phyloP scores from a whole-genome alignment of 768 basidiomycete species.

The Lentinus brumalis region DNA sequence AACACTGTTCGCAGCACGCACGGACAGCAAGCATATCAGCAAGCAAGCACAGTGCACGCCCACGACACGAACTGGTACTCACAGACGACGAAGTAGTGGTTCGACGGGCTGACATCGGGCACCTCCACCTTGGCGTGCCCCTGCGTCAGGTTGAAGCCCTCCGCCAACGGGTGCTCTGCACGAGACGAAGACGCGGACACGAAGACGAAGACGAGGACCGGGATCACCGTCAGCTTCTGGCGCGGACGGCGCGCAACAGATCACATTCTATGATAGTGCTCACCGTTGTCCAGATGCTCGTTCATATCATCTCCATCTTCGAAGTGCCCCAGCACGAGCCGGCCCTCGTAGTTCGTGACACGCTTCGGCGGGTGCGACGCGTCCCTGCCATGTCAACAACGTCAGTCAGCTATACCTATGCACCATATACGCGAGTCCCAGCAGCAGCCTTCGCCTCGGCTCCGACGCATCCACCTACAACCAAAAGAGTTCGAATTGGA shows the following conservation, averaged over 20 bases:
- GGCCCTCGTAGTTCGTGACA: constrained; percentile 47
- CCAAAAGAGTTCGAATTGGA: too few species aligned
- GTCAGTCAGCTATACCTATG: too few species aligned
- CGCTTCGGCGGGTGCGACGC: constrained; percentile 33
- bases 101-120: constrained; percentile 45
- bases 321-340: constrained; percentile 53
- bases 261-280: constrained; percentile 14
- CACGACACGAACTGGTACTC: constrained; percentile 34
- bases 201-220: not conserved
- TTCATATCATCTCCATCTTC: constrained; percentile 39
- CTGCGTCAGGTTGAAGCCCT: constrained; percentile 50
- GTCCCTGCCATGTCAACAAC: constrained; percentile 41
- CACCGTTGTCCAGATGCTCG: constrained; percentile 57
- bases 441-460: too few species aligned
- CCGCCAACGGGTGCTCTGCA: constrained; percentile 59
- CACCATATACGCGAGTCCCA: too few species aligned
- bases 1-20: constrained; percentile 45
- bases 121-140: constrained; percentile 55
- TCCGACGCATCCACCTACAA: not conserved
- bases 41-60: not conserved
- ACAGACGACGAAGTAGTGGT: constrained; percentile 66
- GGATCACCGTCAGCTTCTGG: not conserved
- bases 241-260: too few species aligned
- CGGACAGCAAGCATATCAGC: not conserved
- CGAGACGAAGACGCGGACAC: not conserved